phyloP scores from a whole-genome alignment of 768 basidiomycete genomes.

The Termitomyces sp. region DNA sequence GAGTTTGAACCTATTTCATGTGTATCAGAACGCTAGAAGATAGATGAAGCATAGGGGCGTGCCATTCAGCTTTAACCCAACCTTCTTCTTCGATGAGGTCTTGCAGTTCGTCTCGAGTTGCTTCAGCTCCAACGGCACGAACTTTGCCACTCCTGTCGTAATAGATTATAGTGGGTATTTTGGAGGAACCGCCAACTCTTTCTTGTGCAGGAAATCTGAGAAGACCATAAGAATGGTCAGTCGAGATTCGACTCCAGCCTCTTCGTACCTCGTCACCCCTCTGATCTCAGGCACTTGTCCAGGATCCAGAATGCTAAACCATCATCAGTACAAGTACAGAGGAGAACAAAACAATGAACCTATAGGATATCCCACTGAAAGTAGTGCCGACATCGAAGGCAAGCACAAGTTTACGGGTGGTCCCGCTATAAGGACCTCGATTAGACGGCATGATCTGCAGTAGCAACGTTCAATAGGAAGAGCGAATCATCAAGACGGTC shows the following conservation, averaged over 20 bases:
- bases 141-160: conserved; percentile 42
- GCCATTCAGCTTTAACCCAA: conserved; percentile 55
- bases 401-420: conserved; percentile 30
- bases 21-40: background rate
- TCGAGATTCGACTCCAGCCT: background rate
- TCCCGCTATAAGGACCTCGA: conserved; percentile 12
- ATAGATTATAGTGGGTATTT: conserved; percentile 47
- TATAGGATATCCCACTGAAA: conserved; percentile 47
- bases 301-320: conserved; percentile 35
- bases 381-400: conserved; percentile 51
- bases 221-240: background rate
- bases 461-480: background rate
- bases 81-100: conserved; percentile 43
- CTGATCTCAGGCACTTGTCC: conserved; percentile 39
- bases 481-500: background rate
- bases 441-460: background rate
- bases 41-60: conserved; percentile 1
- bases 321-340: background rate
- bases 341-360: conserved; percentile 11
- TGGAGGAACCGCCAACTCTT: conserved; percentile 43
- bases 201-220: conserved; percentile 50
- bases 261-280: conserved; percentile 39
- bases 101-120: conserved; percentile 19
- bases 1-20: background rate
- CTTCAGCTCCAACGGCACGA: conserved; percentile 48